These are phyloP conservation scores for Tolypocladium guangdongense DNA, from an alignment of 2,329 filamentous ascomycete genomes.

Conservation along the genomic window DNA sequence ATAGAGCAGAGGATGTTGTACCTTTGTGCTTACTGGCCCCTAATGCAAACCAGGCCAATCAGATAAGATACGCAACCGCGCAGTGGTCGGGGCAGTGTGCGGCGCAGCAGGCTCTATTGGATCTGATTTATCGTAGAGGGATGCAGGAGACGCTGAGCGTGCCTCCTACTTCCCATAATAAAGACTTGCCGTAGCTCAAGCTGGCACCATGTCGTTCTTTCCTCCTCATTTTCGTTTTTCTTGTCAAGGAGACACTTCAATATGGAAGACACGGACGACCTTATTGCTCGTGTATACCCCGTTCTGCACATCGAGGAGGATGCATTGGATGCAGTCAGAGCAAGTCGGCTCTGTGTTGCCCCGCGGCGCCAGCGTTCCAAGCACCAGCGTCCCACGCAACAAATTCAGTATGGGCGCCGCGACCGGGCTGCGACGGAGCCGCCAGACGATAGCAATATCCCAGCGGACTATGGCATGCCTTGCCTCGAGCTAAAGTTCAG, in stretches of 20 bases:
- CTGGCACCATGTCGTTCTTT: too few species aligned
- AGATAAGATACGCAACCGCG: too few species aligned
- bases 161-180: too few species aligned
- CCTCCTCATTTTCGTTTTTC: too few species aligned
- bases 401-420: background rate
- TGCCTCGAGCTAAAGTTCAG: constrained; percentile 4
- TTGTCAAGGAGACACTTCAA: background rate
- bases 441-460: background rate
- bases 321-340: background rate
- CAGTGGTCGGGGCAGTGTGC: too few species aligned
- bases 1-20: too few species aligned
- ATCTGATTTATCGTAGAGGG: too few species aligned
- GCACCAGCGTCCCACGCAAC: background rate
- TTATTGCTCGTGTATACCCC: constrained; percentile 4
- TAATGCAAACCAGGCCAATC: too few species aligned
- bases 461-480: background rate
- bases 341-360: background rate
- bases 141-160: too few species aligned
- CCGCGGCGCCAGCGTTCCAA: background rate
- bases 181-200: too few species aligned
- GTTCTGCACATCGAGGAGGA: background rate
- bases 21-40: too few species aligned
- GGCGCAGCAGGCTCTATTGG: too few species aligned
- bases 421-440: constrained; percentile 3
- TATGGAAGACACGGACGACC: constrained; percentile 4